Conservation (phyloP, 768 basidiomycete genomes). For the Chalciporus pseudorubinellus region DNA sequence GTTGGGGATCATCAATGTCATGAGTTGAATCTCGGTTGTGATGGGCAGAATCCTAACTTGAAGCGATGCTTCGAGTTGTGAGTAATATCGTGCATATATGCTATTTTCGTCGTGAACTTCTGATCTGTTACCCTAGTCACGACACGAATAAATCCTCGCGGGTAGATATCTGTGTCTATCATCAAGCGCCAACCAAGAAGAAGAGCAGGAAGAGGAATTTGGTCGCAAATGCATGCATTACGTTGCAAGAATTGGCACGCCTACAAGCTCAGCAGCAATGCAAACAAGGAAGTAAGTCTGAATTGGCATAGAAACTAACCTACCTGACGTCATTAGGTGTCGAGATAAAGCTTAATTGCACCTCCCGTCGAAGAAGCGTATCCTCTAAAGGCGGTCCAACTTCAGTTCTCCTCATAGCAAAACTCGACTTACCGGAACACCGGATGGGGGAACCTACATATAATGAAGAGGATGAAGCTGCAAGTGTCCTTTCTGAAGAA, state of each 20-base stretch:
- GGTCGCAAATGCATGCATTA: constrained; percentile 50
- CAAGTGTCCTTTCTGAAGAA: neutral
- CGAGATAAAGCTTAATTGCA: constrained; percentile 43
- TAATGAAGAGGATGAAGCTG: neutral
- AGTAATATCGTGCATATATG: constrained; percentile 19
- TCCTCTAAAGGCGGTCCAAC: constrained; percentile 9
- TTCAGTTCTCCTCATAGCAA: constrained; percentile 18
- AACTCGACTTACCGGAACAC: constrained; percentile 13
- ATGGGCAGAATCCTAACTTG: constrained; percentile 70
- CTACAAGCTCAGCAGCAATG: constrained; percentile 41
- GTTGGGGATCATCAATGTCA: constrained; percentile 50
- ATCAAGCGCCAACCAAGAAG: constrained; percentile 59
- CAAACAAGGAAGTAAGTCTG: constrained; percentile 42
- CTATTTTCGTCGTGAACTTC: neutral
- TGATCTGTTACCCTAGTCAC: constrained; percentile 31
- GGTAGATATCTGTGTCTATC: constrained; percentile 56
- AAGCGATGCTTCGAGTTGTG: constrained; percentile 55
- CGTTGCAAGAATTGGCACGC: constrained; percentile 52
- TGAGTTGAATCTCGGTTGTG: constrained; percentile 59
- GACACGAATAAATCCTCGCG: constrained; percentile 38
- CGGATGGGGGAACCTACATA: neutral
- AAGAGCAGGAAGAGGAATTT: constrained; percentile 54
- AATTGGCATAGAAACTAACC: neutral
- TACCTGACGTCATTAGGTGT: constrained; percentile 30
- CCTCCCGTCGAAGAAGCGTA: constrained; percentile 16